Evolutionary conservation across 768 basidiomycete species (phyloP).

Genomic region (Suillus variegatus): DNA sequence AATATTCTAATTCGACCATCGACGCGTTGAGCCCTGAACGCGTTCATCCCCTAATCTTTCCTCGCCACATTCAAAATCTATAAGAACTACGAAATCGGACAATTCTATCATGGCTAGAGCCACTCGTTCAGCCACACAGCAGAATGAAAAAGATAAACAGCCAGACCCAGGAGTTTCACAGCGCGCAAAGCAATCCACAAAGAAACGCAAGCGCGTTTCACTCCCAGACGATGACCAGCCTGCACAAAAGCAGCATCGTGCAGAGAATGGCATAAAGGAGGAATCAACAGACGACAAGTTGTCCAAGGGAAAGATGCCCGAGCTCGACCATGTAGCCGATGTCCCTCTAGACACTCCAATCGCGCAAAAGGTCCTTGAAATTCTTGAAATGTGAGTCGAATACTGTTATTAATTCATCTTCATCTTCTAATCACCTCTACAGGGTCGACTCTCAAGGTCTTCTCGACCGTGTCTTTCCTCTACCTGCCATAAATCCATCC

Average conservation of each 20-base stretch:
- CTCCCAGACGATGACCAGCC: constrained; percentile 50
- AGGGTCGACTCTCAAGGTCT: constrained; percentile 76
- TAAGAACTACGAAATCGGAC: constrained; percentile 7
- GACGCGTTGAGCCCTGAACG: constrained; percentile 24
- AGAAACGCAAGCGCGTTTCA: constrained; percentile 71
- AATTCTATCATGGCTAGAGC: constrained; percentile 64
- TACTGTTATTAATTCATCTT: background rate
- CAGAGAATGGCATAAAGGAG: constrained; percentile 36
- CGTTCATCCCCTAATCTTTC: constrained; percentile 26
- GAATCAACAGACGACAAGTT: constrained; percentile 27
- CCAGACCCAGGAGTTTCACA: constrained; percentile 22
- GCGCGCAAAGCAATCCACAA: constrained; percentile 36
- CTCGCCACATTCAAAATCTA: constrained; percentile 12
- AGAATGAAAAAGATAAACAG: constrained; percentile 39
- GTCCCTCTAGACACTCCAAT: constrained; percentile 44
- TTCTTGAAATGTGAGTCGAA: constrained; percentile 55
- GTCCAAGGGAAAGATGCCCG: constrained; percentile 19
- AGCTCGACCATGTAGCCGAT: constrained; percentile 45
- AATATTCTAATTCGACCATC: constrained; percentile 21
- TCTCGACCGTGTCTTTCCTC: constrained; percentile 77
- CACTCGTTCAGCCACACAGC: constrained; percentile 63
- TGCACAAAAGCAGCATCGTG: constrained; percentile 50
- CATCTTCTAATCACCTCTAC: constrained; percentile 3
- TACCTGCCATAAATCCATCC: constrained; percentile 40
- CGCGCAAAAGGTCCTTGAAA: constrained; percentile 58